Evolutionary conservation across 1,284 basidiomycete species (phyloP).

Genomic region (Fomes fomentarius): DNA sequence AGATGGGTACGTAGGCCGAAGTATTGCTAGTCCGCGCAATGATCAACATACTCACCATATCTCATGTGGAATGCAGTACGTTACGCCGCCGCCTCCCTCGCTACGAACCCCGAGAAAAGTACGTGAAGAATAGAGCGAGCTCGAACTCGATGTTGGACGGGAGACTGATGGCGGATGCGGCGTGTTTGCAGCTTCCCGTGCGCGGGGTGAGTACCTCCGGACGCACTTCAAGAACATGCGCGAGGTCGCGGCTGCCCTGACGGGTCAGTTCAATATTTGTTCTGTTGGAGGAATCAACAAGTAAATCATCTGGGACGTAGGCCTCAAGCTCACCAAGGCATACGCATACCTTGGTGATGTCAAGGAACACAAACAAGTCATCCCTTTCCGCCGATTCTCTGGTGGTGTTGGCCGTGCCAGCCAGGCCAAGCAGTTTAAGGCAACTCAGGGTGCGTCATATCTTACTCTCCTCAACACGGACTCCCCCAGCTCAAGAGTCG

Average conservation of each 20-base stretch:
- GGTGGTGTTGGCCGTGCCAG: constrained; percentile 97
- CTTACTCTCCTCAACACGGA: too few relatives aligned
- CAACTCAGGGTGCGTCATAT: constrained; percentile 83
- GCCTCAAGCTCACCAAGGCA: constrained; percentile 95
- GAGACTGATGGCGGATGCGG: constrained; percentile 20
- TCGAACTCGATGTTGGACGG: constrained; percentile 1
- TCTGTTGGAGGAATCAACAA: constrained; percentile 17
- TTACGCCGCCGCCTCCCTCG: constrained; percentile 86
- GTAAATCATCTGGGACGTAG: constrained; percentile 43
- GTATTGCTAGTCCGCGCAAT: constrained; percentile 4
- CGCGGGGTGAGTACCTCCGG: constrained; percentile 96
- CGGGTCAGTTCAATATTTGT: constrained; percentile 55
- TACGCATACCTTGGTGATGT: constrained; percentile 96
- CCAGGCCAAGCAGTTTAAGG: constrained; percentile 98
- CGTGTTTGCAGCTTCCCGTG: constrained; percentile 72
- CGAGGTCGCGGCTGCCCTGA: constrained; percentile 88
- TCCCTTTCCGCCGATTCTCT: constrained; percentile 97
- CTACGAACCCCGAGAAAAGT: constrained; percentile 95
- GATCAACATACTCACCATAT: constrained; percentile 20
- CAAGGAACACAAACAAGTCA: constrained; percentile 94
- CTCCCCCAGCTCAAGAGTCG: not conserved
- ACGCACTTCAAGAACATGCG: constrained; percentile 99
- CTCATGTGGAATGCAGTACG: constrained; percentile 65
- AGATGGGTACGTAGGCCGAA: constrained; percentile 61
- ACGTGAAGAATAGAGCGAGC: constrained; percentile 35